Base-by-base conservation (phyloP, 2,329 filamentous ascomycete genomes). In the Sporothrix pseudoabietina region DNA sequence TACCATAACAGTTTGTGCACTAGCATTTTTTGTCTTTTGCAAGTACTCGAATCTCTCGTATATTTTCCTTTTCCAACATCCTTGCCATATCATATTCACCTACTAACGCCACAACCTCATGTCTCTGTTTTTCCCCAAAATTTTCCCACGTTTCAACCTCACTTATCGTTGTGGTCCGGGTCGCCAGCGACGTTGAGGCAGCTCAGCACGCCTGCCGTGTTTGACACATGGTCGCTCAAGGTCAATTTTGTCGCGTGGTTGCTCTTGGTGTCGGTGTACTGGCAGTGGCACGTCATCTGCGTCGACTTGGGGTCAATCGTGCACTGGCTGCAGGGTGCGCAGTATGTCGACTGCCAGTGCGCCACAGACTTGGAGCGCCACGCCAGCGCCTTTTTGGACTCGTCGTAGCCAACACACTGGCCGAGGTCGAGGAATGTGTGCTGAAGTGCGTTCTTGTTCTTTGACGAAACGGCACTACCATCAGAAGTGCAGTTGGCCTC, bases 271-370 rank as follows among this genome's bases (percentile, higher is more conserved):
- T 72, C 44, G 0, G 52, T 1, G 39, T 72, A 74, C 59, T 65
- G 63, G 49, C 75, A 75, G 10, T 69, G 41, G 71, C 75, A 75
- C 8, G 73, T 68, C 73, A 74, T 63, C n/a, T 63, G n/a, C 0
- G 75, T 74, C 57, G 75, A 65, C 7, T 30, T n/a, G 1, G 69
- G 16, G 49, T 75, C 70, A 19, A 75, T 66, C 7, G 69, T 74
- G 73, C 75, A 76, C 59, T 74, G 69, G 65, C 49, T 72, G 72
- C 74, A 76, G 0, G 75, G 74, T 44, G 49, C 71, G 49, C 74
- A 75, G 65, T 72, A 76, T 1, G 59, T 63, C 5, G 68, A 63
- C 35, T 75, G 54, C 68, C 71, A 75, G 22, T 71, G 72, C 4
- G 63, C 44, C 1, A 72, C 49, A 0, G 75, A 54, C 69, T 71